Evolutionary conservation across 495 filamentous ascomycete species (phyloP), one percentile per base, ranked within the genome.

Genomic region (Alectoria sarmentosa): DNA sequence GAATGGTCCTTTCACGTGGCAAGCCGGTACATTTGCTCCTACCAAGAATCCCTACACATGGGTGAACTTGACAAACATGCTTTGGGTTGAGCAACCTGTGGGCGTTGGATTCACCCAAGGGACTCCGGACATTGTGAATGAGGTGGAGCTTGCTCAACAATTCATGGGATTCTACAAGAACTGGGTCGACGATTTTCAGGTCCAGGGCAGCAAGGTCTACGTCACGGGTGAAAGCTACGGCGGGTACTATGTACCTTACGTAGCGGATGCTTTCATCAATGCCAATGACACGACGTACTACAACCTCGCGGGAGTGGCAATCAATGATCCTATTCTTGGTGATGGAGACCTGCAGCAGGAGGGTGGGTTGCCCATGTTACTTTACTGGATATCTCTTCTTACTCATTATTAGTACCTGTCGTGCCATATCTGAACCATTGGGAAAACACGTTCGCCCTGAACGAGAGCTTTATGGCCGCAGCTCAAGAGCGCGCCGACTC

Each of bases 141-240:
- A 86, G 66, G 79, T 83, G 36, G 80, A 86, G 39, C 79, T 79
- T 34, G 84, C 83, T 0, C 70, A 78, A 63, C 79, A 87, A 57
- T 88, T 88, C 70, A 61, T 84, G 9, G 81, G 82, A 60, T 88
- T 86, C 74, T 87, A 80, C 72, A 83, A 83, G 76, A 87, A 86
- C 72, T 88, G 84, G 67, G 73, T 85, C 28, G 73, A 84, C 55
- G 79, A 76, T 1, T 88, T 87, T 63, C 82, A 79, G 7, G 79
- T 87, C 64, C 79, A 86, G 66, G 81, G 81, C 61, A 81, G 76
- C 71, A 86, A 84, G 72, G 79, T 88, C 57, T 87, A 81, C 62
- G 77, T 88, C 58, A 82, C 85, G 4, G 85, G 86, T 13, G 85
- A 88, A 69, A 81, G 77, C 61, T 88, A 86, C 72, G 81, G 78